Evolutionary conservation across 306 rosid species (phyloP).

Genomic region (Herpetospermum pedunculosum): DNA sequence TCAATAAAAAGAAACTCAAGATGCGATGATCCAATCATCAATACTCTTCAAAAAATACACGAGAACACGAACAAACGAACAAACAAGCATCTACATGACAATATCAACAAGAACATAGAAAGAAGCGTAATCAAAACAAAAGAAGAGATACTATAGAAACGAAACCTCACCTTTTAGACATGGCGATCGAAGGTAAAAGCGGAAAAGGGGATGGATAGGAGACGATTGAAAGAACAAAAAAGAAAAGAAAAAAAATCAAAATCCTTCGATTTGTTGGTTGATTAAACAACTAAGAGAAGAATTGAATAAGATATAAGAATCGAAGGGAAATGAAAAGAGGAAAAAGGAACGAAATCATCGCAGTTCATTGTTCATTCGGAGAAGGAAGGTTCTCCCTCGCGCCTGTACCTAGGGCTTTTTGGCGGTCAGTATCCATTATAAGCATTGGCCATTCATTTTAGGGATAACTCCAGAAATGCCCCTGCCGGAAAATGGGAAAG

Average conservation of each 20-base stretch:
- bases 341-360: neutral
- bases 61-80: neutral
- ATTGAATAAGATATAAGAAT: neutral
- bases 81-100: neutral
- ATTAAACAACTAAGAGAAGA: neutral
- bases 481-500: neutral
- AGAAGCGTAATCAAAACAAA: neutral
- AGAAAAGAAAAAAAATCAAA: neutral
- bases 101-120: neutral
- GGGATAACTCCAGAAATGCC: neutral
- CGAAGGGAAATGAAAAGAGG: neutral
- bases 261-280: neutral
- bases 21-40: neutral
- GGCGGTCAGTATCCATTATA: constrained; percentile 2
- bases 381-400: neutral
- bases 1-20: neutral
- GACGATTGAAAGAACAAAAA: neutral
- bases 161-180: constrained; percentile 49
- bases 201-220: neutral
- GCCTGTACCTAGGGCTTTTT: constrained; percentile 6
- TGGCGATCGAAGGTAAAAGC: constrained; percentile 18
- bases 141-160: neutral
- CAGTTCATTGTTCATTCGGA: neutral
- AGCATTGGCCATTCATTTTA: constrained; percentile 4
- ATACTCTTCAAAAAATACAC: neutral